Base-by-base conservation (phyloP, 208 protist species). In the Trypanosomatidae sp. region DNA sequence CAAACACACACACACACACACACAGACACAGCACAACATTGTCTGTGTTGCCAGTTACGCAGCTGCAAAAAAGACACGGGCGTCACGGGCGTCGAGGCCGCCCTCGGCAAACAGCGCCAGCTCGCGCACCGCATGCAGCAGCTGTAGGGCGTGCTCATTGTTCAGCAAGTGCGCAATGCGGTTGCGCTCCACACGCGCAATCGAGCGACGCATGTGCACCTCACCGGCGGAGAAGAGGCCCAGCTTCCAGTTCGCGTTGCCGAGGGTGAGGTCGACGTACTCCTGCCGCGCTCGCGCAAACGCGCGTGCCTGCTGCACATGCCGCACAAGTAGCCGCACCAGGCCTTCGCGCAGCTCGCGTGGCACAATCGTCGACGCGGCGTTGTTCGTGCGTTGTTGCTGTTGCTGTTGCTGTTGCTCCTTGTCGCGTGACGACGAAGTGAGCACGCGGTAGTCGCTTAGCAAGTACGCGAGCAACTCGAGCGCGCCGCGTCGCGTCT, bases 171-270 rank as follows among this genome's bases (percentile, higher is more conserved):
- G 77, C 11, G 45, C 45, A 40, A 92, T 77, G 25, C 71, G 67
- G 44, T 82, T 76, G 21, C 82, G 82, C 44, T 92, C 77, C 20
- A 88, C 68, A 21, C 71, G 60, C 61, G 85, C 82, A 54, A 88
- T 72, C 13, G 78, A 80, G 3, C 78, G 77, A 4, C 82, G 82
- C 77, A 88, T 88, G 61, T 92, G 82, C 37, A 92, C 78, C 62
- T 92, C 77, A 4, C 78, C 78, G 40, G 62, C 77, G 0, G 82
- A 85, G 54, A 83, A 92, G 2, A 92, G 58, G 7, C 82, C 82
- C 11, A 92, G 39, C 56, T 81, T 85, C 78, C 82, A 92, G 57
- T 92, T 88, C 0, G 71, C 74, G 19, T 61, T 86, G 1, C 82
- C 82, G 53, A 86, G 64, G 3, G 76, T 76, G 37, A 87, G 45